phyloP scores from a whole-genome alignment of 345 rosid genomes.

The Syzygium grande region DNA sequence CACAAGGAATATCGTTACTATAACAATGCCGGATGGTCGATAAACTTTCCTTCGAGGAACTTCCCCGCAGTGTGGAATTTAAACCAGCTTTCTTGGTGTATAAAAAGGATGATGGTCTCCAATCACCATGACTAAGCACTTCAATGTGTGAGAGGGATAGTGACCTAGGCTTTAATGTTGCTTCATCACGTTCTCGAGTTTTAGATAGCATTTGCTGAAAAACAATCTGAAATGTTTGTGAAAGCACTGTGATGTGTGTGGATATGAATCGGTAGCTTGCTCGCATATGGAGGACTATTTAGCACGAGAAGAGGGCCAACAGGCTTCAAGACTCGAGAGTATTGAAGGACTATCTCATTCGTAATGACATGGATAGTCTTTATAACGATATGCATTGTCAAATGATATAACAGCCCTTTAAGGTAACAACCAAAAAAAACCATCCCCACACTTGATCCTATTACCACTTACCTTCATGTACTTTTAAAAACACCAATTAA shows the following conservation, averaged over 20 bases:
- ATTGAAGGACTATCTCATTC: too few species aligned
- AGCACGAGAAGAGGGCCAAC: too few species aligned
- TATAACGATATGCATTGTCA: too few species aligned
- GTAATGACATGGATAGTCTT: too few species aligned
- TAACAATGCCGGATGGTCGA: not conserved
- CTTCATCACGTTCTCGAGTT: not conserved
- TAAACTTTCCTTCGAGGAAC: not conserved
- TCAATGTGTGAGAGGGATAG: not conserved
- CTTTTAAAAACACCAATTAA: too few species aligned
- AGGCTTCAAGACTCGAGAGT: too few species aligned
- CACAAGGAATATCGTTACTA: conserved; percentile 4
- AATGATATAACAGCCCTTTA: not conserved
- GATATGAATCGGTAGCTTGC: too few species aligned
- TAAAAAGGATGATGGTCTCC: not conserved
- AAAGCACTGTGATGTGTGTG: not conserved
- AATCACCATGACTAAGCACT: not conserved
- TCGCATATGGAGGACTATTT: too few species aligned
- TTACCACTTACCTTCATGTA: too few species aligned
- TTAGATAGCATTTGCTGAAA: not conserved
- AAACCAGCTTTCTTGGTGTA: not conserved
- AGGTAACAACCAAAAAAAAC: too few species aligned
- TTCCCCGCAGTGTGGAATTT: not conserved
- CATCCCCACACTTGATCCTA: too few species aligned
- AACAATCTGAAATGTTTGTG: not conserved
- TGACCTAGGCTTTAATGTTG: not conserved